Evolutionary conservation across 2,329 filamentous ascomycete genomes (phyloP), one percentile per base, ranked within the genome.

Genomic region (Aquanectria penicillioides): DNA sequence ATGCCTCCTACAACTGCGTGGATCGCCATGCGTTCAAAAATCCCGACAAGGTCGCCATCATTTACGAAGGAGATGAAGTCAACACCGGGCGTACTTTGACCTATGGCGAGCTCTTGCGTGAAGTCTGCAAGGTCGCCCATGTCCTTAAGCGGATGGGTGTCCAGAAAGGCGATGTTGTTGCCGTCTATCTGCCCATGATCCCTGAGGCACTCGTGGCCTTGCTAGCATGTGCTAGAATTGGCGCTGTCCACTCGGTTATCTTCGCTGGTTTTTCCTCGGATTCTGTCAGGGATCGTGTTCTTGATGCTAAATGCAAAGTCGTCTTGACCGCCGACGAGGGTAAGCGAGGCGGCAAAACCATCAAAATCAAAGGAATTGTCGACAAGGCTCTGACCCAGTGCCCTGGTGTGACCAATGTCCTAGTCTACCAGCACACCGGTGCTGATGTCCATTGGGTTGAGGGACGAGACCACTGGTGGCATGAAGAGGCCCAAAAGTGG

Each of bases 181-280:
- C 92, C 52, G 89, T 98, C 62, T 98, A 98, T 81, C 81, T 98
- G 66, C 94, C 94, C 73, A 98, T 98, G 94, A 94, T 98, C 74
- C 94, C 94, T 25, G 94, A 97, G 77, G 94, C 94, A 1, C 70
- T 97, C 52, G 83, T 97, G 70, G 89, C 94, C 1, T 54, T 70
- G 3, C 83, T 97, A 28, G 94, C 94, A 49, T 94, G 93, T 75
- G 81, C 88, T 15, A 90, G 94, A 71, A 95, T 97, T 67, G 94
- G 94, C 59, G 94, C 94, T 25, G 84, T 97, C 7, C 94, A 97
- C 84, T 97, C 94, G 0, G 94, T 97, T 37, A 91, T 97, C 59
- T 97, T 97, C 69, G 94, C 94, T 50, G 94, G 94, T 55, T 97
- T 97, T 83, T 97, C 93, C 18, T 90, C 94, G 46, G 93, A 96